Base-by-base conservation (phyloP, 768 basidiomycete genomes). In the Calocybe indica region DNA sequence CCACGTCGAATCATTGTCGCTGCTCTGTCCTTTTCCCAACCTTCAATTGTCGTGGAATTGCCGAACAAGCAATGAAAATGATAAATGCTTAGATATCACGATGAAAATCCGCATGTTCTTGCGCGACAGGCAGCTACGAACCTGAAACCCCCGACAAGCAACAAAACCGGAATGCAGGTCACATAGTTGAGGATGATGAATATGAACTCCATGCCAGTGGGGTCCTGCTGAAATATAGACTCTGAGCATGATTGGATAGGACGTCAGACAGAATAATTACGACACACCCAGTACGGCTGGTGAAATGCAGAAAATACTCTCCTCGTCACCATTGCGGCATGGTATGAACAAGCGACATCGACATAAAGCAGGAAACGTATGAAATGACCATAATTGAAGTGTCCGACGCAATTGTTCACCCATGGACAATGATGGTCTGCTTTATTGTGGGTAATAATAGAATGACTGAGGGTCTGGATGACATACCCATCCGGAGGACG, bases 21-120 rank as follows among this genome's bases (percentile, higher is more conserved):
- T 1, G 82, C 92, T 65, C 88, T 94, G 59, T 98, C 93, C 67
- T 98, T 98, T 65, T 99, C 96, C 90, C 91, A 95, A 0, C 88
- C 83, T 68, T 99, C 96, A 43, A 99, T 97, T 1, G 96, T 98
- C 0, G 95, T 99, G 2, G 85, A 82, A 63, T 99, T 99, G 7
- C 75, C 76, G 5, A 77, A 56, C 28, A 97, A 63, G 43, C 78
- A 74, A 58, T 84, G 87, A 52, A 94, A 80, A 55, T 98, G 96
- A 59, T 93, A 98, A 14, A 97, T 48, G 45, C 92, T 92, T 55
- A 6, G 2, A 11, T 40, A 36, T 44, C 29, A 40, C 12, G 47
- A 43, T 45, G 29, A 54, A 31, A 15, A 29, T 15, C 8, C 12
- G 38, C 37, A 29, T 9, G 31, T 12, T 11, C 36, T 22, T 22